phyloP scores from a whole-genome alignment of 2,329 filamentous ascomycete genomes.

The Dendryphion nanum region DNA sequence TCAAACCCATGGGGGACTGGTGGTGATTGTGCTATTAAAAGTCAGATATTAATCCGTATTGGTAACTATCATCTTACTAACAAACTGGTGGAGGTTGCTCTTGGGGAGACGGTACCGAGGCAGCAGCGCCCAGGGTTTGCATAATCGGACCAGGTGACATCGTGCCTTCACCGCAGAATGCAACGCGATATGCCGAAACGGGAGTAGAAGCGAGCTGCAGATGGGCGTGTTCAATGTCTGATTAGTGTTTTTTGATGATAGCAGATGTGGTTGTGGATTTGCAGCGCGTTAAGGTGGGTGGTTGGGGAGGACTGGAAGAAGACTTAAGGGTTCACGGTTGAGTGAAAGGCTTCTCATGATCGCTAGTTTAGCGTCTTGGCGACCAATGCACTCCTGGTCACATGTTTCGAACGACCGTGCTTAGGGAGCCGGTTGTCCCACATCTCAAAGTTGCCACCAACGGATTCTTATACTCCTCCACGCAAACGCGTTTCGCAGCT shows the following conservation, averaged over 20 bases:
- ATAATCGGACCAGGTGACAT: conserved; percentile 37
- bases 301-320: no score
- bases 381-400: no score
- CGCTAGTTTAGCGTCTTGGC: no score
- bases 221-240: conserved; percentile 1
- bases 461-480: no score
- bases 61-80: neutral
- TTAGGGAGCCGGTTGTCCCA: no score
- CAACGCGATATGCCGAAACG: conserved; percentile 19
- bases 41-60: neutral
- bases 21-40: neutral
- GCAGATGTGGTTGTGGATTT: conserved; percentile 22
- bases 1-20: conserved; percentile 18
- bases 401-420: no score
- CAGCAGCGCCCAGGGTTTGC: conserved; percentile 16
- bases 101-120: conserved; percentile 20
- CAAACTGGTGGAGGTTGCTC: conserved; percentile 3
- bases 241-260: conserved; percentile 17
- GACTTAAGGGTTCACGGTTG: no score
- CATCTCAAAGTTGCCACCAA: no score
- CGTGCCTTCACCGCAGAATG: conserved; percentile 22
- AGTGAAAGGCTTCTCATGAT: no score
- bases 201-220: conserved; percentile 5
- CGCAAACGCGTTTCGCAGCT: no score
- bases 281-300: no score